Evolutionary conservation across 2,329 filamentous ascomycete species (phyloP).

Genomic region (Periconia macrospinosa): DNA sequence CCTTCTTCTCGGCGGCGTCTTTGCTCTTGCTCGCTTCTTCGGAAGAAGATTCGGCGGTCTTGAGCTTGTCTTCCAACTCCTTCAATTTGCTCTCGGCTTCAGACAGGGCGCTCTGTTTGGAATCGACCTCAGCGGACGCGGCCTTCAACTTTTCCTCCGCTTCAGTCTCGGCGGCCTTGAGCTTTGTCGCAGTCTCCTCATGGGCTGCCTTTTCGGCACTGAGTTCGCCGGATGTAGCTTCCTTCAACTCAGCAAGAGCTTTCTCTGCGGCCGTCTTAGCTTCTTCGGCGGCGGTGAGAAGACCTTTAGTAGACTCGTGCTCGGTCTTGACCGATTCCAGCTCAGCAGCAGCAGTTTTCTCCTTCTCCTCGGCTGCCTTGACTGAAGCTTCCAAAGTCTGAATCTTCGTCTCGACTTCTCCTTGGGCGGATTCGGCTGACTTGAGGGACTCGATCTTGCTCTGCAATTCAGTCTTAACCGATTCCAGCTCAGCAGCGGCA

Average conservation of each 20-base stretch:
- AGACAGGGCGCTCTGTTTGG: conserved; percentile 7
- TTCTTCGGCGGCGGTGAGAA: conserved; percentile 18
- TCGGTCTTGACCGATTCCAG: no score
- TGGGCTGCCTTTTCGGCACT: conserved; percentile 3
- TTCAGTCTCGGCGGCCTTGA: conserved; percentile 13
- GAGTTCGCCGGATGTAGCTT: conserved; percentile 11
- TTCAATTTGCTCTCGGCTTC: conserved; percentile 21
- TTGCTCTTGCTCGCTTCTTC: conserved; percentile 2
- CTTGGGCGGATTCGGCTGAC: conserved; percentile 11
- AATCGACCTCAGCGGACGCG: conserved; percentile 10
- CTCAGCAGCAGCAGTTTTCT: conserved; percentile 6
- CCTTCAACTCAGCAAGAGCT: conserved; percentile 22
- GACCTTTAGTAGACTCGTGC: conserved; percentile 16
- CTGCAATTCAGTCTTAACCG: no score
- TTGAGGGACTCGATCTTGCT: conserved; percentile 10
- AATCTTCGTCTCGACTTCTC: conserved; percentile 10
- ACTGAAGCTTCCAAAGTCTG: no score
- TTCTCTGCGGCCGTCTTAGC: conserved; percentile 22
- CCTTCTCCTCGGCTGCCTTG: no score
- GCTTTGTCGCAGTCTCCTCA: conserved; percentile 15
- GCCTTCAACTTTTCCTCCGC: conserved; percentile 11
- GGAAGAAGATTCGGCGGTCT: conserved; percentile 1
- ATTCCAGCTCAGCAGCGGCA: no score
- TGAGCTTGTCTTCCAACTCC: background rate
- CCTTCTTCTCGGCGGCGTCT: background rate